phyloP scores from a whole-genome alignment of 2,329 filamentous ascomycete species.

The Shiraia bambusicola region DNA sequence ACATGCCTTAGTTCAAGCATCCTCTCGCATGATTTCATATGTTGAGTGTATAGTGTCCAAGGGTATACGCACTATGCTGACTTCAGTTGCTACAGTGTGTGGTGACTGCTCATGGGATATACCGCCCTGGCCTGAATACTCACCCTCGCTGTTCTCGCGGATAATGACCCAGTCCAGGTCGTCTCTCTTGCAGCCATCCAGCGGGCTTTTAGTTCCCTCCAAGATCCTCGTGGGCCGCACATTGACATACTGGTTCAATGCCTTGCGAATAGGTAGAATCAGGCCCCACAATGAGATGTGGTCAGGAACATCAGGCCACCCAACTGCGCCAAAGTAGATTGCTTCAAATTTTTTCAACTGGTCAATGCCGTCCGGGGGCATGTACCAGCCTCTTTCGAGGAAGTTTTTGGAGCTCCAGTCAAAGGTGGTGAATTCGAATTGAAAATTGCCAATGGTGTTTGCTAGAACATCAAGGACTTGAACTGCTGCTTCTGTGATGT shows the following conservation, averaged over 20 bases:
- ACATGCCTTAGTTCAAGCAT: no score
- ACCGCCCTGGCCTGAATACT: conserved; percentile 52
- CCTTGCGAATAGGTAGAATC: conserved; percentile 66
- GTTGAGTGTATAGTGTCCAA: no score
- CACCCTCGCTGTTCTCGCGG: conserved; percentile 52
- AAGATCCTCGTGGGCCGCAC: conserved; percentile 57
- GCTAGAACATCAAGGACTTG: conserved; percentile 46
- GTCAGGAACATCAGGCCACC: conserved; percentile 64
- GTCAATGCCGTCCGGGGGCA: conserved; percentile 54
- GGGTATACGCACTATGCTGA: conserved; percentile 37
- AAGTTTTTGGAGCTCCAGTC: conserved; percentile 54
- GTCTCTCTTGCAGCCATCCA: conserved; percentile 39
- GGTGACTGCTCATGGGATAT: conserved; percentile 45
- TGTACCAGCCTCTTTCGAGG: conserved; percentile 55
- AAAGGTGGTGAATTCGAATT: conserved; percentile 55
- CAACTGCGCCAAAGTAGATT: conserved; percentile 62
- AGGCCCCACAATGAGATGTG: conserved; percentile 68
- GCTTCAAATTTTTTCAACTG: conserved; percentile 56
- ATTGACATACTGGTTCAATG: conserved; percentile 69
- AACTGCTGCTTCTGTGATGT: conserved; percentile 32
- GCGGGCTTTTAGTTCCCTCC: conserved; percentile 45
- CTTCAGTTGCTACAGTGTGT: conserved; percentile 49
- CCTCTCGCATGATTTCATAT: no score
- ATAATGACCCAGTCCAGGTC: conserved; percentile 53
- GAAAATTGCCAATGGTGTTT: conserved; percentile 47